These are phyloP conservation scores for Aspergillus sp. DNA, from an alignment of 2,329 filamentous ascomycete species.

Conservation along the genomic window DNA sequence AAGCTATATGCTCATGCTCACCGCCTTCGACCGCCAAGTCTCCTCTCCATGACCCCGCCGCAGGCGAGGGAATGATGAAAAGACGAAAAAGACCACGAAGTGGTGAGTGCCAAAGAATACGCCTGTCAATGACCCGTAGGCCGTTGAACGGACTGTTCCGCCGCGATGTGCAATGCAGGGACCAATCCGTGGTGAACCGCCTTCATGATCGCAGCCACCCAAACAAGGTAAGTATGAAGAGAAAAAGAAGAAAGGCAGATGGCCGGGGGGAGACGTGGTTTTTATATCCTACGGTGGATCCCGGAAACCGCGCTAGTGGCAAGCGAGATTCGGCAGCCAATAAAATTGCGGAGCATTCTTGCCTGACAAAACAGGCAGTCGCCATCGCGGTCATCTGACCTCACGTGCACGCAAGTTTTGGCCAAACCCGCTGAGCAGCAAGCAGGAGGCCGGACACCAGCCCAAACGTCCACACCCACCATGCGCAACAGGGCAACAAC, in stretches of 20 bases:
- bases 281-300: slow-evolving; percentile 21
- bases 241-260: slow-evolving; percentile 33
- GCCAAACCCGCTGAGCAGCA: slow-evolving; percentile 10
- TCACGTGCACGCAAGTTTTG: slow-evolving; percentile 29
- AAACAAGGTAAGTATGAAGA: slow-evolving; percentile 47
- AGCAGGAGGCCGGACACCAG: slow-evolving; percentile 6
- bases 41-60: slow-evolving; percentile 29
- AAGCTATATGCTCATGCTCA: no score
- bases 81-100: slow-evolving; percentile 17
- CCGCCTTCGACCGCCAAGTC: not conserved
- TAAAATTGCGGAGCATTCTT: slow-evolving; percentile 1
- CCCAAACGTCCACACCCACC: slow-evolving; percentile 14
- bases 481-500: slow-evolving; percentile 40
- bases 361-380: slow-evolving; percentile 10
- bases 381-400: not conserved
- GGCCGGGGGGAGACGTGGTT: slow-evolving; percentile 6
- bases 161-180: slow-evolving; percentile 52
- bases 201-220: slow-evolving; percentile 40
- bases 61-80: slow-evolving; percentile 35
- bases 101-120: slow-evolving; percentile 42
- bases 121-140: slow-evolving; percentile 41
- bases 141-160: slow-evolving; percentile 41
- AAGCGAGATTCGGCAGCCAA: slow-evolving; percentile 20
- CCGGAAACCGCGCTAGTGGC: slow-evolving; percentile 12
- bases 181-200: slow-evolving; percentile 37